Percentiles rank a stretch among this genome's conserved stretches.
These are phyloP conservation scores for Fomitopsis schrenkii DNA, from an alignment of 1,284 basidiomycete species.

Conservation along the genomic window DNA sequence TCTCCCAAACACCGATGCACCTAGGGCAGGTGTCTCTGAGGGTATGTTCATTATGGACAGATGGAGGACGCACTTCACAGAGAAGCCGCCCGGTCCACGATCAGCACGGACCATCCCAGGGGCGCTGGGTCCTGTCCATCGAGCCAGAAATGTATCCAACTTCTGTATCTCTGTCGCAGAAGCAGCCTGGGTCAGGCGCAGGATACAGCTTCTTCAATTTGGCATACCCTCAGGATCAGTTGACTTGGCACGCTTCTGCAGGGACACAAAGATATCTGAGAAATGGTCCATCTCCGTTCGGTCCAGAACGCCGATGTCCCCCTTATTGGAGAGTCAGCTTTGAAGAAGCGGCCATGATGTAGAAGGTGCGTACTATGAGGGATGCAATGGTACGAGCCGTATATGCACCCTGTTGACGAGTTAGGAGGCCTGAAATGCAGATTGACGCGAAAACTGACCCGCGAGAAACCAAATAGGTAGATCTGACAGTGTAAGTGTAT, in stretches of 20 bases:
- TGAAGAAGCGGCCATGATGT: neutral
- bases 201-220: neutral
- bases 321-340: constrained; percentile 5
- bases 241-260: constrained; percentile 56
- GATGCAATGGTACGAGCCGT: constrained; percentile 66
- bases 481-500: constrained; percentile 34
- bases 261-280: constrained; percentile 52
- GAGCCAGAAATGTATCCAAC: constrained; percentile 17
- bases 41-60: neutral
- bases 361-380: constrained; percentile 47
- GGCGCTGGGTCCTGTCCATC: neutral
- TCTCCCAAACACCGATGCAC: constrained; percentile 72
- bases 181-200: constrained; percentile 27
- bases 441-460: constrained; percentile 35
- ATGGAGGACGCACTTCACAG: constrained; percentile 47
- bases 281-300: constrained; percentile 68
- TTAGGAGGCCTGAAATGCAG: constrained; percentile 3
- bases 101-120: neutral
- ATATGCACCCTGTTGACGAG: constrained; percentile 53
- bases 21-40: constrained; percentile 28
- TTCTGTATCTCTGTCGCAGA: constrained; percentile 44
- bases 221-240: constrained; percentile 40
- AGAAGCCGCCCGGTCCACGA: constrained; percentile 42
- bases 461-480: constrained; percentile 70
- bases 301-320: constrained; percentile 56